Base-by-base conservation (phyloP, 2,329 filamentous ascomycete species). In the Grosmannia clavigera region DNA sequence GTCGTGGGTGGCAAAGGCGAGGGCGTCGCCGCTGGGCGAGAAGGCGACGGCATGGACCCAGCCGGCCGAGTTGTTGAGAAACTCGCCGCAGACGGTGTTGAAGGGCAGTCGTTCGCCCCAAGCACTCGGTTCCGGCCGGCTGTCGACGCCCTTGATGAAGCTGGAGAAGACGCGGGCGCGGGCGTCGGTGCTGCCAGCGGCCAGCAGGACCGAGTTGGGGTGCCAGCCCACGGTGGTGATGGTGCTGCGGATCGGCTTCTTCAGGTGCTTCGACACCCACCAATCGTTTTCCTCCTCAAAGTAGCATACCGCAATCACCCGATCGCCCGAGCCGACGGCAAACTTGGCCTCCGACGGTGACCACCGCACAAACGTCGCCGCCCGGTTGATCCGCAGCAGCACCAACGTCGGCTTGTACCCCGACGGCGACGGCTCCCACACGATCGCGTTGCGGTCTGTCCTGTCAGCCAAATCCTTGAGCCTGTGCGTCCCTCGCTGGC, bases 241-340 rank as follows among this genome's bases (percentile, higher is more conserved):
- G 61, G 94, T 99, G 72, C 91, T 96, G 66, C 92, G 88, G 68
- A 99, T 95, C 25, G 94, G 94, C 82, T 97, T 99, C 84, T 97
- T 97, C 70, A 99, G 77, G 75, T 99, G 94, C 81, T 99, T 99
- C 46, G 92, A 96, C 51, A 99, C 92, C 94, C 94, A 99, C 94
- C 94, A 99, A 78, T 99, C 92, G 75, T 99, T 96, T 75, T 99
- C 94, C 72, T 96, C 90, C 71, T 99, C 94, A 68, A 99, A 99
- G 78, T 97, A 97, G 80, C 94, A 99, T 67, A 97, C 83, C 50
- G 94, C 91, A 68, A 99, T 96, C 65, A 96, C 88, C 64, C 94
- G 86, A 67, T 96, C 94, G 63, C 94, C 94, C 33, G 92, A 96
- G 62, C 94, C 94, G 31, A 97, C 94, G 59, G 94, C 94, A 72